Base-by-base conservation (phyloP, 345 rosid species). In the Gossypium herbaceum region DNA sequence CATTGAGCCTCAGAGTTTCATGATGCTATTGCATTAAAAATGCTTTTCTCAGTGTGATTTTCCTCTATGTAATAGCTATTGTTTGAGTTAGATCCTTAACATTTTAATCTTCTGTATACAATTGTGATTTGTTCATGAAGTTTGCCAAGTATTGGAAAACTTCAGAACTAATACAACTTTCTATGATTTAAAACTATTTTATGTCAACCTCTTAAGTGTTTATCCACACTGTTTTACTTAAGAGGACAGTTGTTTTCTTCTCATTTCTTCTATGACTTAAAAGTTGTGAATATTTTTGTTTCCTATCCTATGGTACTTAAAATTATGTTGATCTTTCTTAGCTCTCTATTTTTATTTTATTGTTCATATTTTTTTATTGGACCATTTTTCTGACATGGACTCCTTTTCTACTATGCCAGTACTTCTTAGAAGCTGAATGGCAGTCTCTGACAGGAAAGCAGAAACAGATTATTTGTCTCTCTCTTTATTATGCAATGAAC, bases 401-500 rank as follows among this genome's bases (percentile, higher is more conserved):
- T 73, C 81, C 47, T 59, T 68, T 78, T 77, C 68, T 78, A 75
- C 73, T 69, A 85, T 89, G 62, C 69, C 81, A 93, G 98, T 86
- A 87, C 76, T 88, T 89, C 80, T 72, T 81, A 41, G 76, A 54
- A 78, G 84, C 84, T 74, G 86, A 81, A 57, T 88, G 91, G 91
- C 75, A 71, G 72, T 85, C 88, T 59, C 84, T 93, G 43, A 80
- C 90, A 65, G 85, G 72, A 60, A 91, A 88, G 84, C 94, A 91
- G 90, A 88, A 82, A 83, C 85, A 91, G 60, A 80, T 88, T 71
- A 76, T 81, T 68, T 86, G 84, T 70, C 81, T 91, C 50, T 93
- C 88, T 68, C 82, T 93, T 78, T 93, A 84, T 82, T 85, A 85
- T 84, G 94, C 96, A 20, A 75, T 83, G 72, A 93, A 93, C 76